A percentile compares a stretch with the other conserved stretches of the same genome.
These are phyloP conservation scores for Exophiala sp. DNA, from an alignment of 2,329 filamentous ascomycete species.

Conservation along the genomic window DNA sequence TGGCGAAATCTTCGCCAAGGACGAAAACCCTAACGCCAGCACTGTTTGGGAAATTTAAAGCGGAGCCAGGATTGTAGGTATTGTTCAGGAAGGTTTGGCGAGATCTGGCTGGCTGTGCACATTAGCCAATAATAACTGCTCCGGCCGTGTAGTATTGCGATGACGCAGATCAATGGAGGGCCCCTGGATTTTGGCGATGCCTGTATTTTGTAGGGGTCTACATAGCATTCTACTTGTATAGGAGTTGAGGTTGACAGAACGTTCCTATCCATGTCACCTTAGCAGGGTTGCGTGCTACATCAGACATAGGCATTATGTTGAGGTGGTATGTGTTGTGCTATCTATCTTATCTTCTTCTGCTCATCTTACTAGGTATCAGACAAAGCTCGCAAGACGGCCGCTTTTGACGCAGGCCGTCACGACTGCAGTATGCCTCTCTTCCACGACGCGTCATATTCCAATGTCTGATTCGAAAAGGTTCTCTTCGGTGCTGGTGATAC, in stretches of 20 bases:
- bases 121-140: neutral
- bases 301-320: neutral
- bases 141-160: neutral
- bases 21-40: slow-evolving; percentile 4
- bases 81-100: slow-evolving; percentile 1
- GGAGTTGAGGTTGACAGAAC: no score
- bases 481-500: slow-evolving; percentile 90
- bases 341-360: slow-evolving; percentile 2
- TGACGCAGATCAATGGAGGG: neutral
- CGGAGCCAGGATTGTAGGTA: neutral
- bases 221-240: no score
- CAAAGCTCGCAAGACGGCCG: slow-evolving; percentile 70
- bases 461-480: slow-evolving; percentile 44
- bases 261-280: neutral
- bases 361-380: slow-evolving; percentile 64
- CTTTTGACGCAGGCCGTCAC: slow-evolving; percentile 86
- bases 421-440: slow-evolving; percentile 55
- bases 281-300: neutral
- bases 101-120: neutral
- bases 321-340: slow-evolving; percentile 19
- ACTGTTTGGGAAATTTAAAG: slow-evolving; percentile 1
- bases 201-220: no score
- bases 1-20: slow-evolving; percentile 10
- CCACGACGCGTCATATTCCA: neutral
- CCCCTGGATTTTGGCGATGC: neutral